Evolutionary conservation across 2,329 filamentous ascomycete species (phyloP), one percentile per base, ranked within the genome.

Genomic region (Aspergillus transmontanensis): DNA sequence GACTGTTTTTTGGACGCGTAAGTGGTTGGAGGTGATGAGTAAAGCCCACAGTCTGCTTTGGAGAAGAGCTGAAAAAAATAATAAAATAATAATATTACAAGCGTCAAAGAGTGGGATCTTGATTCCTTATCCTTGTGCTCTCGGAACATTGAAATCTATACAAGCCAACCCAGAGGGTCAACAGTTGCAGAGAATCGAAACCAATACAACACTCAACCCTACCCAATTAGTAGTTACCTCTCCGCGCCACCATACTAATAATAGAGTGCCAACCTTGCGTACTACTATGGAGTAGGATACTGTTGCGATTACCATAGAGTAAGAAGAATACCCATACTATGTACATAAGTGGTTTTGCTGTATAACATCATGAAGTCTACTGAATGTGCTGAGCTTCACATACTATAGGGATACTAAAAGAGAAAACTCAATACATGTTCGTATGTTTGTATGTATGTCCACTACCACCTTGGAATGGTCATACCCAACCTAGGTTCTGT

Each of bases 1-100:
- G 63, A 54, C 57, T 60, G 67, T 61, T 68, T 68, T 66, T 64
- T 68, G 67, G 67, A 70, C 68, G 68, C 68, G 68, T 70, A 68
- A 67, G 64, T 67, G 59, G 63, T 48, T 61, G 51, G 64, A 66
- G 62, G 53, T 60, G 48, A 51, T 51, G 16, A 32, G 9, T 30
- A 50, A 50, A 50, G 34, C 23, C 48, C 48, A 51, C 26, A 19
- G 16, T 32, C 48, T 51, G 26, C 26, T 51, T 51, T n/a, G 46
- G 26, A 21, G 46, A 10, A 6, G 14, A 32, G 3, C 46, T n/a
- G 48, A n/a, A 32, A 32, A n/a, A 5, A 45, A 23, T 5, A 46
- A 46, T 14, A 46, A 23, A 6, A 26, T 4, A 23, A 41, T 19
- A 41, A 19, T 28, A 48, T 48, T 28, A 48, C 23, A 16, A 28